Evolutionary conservation across 768 basidiomycete species (phyloP), one percentile per base, ranked within the genome.

Genomic region (Leucosporidium yakuticum): DNA sequence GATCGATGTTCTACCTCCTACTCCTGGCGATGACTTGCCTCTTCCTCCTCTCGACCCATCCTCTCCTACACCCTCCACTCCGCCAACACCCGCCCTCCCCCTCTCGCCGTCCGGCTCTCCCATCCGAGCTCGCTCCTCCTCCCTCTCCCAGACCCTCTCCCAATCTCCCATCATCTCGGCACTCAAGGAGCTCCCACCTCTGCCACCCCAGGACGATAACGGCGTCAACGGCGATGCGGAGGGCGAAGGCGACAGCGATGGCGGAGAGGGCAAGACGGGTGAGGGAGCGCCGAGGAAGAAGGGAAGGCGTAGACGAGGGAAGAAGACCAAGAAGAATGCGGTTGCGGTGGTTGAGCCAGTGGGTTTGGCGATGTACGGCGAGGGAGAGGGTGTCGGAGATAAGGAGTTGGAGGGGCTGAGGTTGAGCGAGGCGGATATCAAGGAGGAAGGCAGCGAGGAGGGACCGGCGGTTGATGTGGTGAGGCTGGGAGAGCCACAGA

Each of bases 251-350:
- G 78, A 73, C 5, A 76, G 78, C 21, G 77, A 75, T 9, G 76
- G 77, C 1, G 80, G 80, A 29, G 77, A 73, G 11, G 76, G 74
- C 32, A 76, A 72, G 39, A 67, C 69, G 39, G 74, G 68, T n/a
- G 69, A 69, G 32, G 62, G 50, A 20, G 62, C 68, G 19, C 67
- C 69, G 63, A 69, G 57, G 71, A 69, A 39, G 65, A 54, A 69
- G 44, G 31, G 68, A n/a, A 31, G 71, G 15, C 27, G 65, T 4
- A 44, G 71, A 14, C 62, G 71, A 23, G 71, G 68, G 12, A 72
- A 72, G 50, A 53, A 53, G 29, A 69, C 67, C 69, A 76, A 75
- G 60, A 74, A 73, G 59, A 63, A 61, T 47, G 50, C 63, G 51
- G 62, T 60, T n/a, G 67, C 60, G 20, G 64, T 68, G 51, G 25